A percentile compares a stretch with the other conserved stretches of the same genome.
These are phyloP conservation scores for Rosa hybrid DNA, from an alignment of 331 rosid species.

Conservation along the genomic window DNA sequence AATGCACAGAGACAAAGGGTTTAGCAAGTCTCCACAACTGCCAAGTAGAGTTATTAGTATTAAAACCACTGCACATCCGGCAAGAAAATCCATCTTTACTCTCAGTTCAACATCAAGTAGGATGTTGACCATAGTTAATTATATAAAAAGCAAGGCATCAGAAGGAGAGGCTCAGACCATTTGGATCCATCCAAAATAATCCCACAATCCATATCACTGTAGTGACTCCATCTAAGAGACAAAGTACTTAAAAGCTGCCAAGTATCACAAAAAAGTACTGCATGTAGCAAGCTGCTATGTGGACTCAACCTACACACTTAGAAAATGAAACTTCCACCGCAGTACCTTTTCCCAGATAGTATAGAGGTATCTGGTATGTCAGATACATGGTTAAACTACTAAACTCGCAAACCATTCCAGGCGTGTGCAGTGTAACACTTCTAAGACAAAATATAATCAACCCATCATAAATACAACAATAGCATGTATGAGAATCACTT, in stretches of 20 bases:
- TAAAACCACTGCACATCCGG: too few species aligned
- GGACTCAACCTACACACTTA: neutral
- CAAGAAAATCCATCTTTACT: too few species aligned
- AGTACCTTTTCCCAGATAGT: neutral
- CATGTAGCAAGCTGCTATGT: neutral
- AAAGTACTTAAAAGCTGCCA: neutral
- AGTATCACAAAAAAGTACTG: neutral
- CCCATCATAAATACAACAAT: neutral
- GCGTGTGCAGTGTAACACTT: neutral
- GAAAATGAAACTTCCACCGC: neutral
- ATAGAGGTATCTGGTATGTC: neutral
- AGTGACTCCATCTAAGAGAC: neutral
- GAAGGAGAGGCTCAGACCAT: neutral
- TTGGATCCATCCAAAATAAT: neutral
- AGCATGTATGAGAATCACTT: neutral
- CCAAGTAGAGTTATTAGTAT: too few species aligned
- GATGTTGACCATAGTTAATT: too few species aligned
- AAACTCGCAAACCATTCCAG: neutral
- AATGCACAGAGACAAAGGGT: too few species aligned
- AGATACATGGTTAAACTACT: neutral
- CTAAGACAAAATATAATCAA: neutral
- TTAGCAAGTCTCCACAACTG: too few species aligned
- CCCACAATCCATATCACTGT: too few species aligned
- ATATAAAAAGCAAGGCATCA: neutral
- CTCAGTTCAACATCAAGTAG: too few species aligned